Base-by-base conservation (phyloP, 768 basidiomycete genomes). In the Russula dissimulans region DNA sequence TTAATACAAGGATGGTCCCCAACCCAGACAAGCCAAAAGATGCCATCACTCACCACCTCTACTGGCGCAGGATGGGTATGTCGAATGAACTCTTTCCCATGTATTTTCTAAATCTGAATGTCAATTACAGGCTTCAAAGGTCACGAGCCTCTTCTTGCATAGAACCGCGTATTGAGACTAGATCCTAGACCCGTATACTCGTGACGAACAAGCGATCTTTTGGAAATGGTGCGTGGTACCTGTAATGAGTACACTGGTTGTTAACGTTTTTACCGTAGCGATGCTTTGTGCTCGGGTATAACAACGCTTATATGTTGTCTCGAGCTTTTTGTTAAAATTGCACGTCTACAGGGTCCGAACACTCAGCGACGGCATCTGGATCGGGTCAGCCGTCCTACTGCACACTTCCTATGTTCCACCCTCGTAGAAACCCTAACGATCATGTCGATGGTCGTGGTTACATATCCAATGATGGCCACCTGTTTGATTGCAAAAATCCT, bases 21-120 rank as follows among this genome's bases (percentile, higher is more conserved):
- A 63, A 78, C 34, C 79, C 81, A 0, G 69, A 75, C 36, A 70
- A 69, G 34, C 53, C 75, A 0, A 86, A 85, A 62, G 84, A 86
- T 60, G 73, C 70, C 64, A 70, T 86, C 32, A 77, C 79, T 5
- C 84, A 86, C 59, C 69, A 67, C 18, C 63, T 85, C 26, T 78
- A 77, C 63, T 86, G 84, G 84, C 75, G 75, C 60, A 75, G 84
- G 31, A 76, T 76, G 62, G 84, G 83, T 83, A 56, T 38, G 75
- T 69, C 17, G 11, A 1, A 51, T 31, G 14, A 36, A 39, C 39
- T 56, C 5, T 67, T 51, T 12, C 4, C 69, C 38, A 26, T 65
- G 3, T 34, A 18, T n/a, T 8, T 17, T 14, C 5, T 4, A 38
- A 31, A n/a, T 57, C 18, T 14, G 36, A 34, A 60, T 0, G 0